These are phyloP conservation scores for Penicillium odoratum DNA, from an alignment of 495 filamentous ascomycete species.

Conservation along the genomic window DNA sequence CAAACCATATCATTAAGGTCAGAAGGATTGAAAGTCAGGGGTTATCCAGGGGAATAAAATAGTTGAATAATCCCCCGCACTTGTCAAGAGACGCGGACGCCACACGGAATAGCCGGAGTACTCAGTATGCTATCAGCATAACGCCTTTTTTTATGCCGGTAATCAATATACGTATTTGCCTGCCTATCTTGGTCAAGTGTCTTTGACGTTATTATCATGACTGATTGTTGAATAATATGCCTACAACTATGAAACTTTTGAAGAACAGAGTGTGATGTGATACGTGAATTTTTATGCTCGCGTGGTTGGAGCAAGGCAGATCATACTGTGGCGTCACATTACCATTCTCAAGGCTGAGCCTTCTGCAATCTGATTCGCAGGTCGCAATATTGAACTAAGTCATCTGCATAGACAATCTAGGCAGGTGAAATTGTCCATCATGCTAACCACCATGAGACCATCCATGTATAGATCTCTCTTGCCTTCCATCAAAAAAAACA, in stretches of 20 bases:
- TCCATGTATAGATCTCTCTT: not conserved
- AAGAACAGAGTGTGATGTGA: not conserved
- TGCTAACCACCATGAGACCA: not conserved
- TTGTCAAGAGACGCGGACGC: not conserved
- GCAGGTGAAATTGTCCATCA: not conserved
- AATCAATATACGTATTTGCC: not conserved
- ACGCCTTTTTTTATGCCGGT: not conserved
- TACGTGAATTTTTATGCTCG: not conserved
- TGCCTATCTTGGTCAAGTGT: not conserved
- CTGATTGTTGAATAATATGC: not conserved
- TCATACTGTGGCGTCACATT: not conserved
- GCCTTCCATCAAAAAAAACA: not conserved
- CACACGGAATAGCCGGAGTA: not conserved
- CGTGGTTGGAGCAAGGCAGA: not conserved
- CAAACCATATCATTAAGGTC: not conserved
- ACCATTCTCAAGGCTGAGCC: not conserved
- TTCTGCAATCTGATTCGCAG: not conserved
- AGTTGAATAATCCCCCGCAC: not conserved
- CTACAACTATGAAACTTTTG: not conserved
- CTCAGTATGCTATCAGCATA: not conserved
- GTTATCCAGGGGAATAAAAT: not conserved
- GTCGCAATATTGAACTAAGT: not conserved
- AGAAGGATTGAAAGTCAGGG: not conserved
- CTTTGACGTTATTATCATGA: conserved; percentile 13
- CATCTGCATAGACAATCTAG: not conserved